These are phyloP conservation scores for Termitomyces sp. DNA, from an alignment of 768 basidiomycete genomes.

Conservation along the genomic window DNA sequence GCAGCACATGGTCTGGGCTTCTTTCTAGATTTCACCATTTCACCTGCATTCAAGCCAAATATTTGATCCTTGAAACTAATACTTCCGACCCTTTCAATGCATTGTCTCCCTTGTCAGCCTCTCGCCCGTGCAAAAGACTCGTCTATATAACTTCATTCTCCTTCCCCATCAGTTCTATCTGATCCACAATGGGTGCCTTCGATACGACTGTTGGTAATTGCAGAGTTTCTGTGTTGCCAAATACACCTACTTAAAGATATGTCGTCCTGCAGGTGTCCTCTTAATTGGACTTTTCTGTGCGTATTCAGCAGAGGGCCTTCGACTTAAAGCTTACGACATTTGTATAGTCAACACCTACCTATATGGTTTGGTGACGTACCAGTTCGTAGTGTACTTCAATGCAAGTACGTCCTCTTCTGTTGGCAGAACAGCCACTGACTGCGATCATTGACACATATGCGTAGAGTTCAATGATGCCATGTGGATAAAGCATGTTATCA, in stretches of 20 bases:
- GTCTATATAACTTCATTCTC: background rate
- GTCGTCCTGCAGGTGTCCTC: conserved; percentile 15
- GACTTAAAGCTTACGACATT: background rate
- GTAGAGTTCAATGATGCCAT: conserved; percentile 28
- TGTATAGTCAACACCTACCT: conserved; percentile 21
- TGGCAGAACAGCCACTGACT: background rate
- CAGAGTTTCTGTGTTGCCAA: background rate
- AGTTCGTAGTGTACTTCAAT: conserved; percentile 27
- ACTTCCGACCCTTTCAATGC: conserved; percentile 6
- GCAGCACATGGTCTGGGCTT: background rate
- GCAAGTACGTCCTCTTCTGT: conserved; percentile 15
- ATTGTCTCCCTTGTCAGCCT: conserved; percentile 1
- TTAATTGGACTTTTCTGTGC: conserved; percentile 21
- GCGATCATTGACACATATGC: background rate
- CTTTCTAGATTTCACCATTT: background rate
- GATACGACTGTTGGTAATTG: conserved; percentile 24
- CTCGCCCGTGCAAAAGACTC: background rate
- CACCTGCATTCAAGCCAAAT: background rate
- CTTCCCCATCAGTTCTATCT: background rate
- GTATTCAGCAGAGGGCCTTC: conserved; percentile 1
- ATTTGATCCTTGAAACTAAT: background rate
- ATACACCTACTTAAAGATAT: background rate
- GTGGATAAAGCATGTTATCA: conserved; percentile 20
- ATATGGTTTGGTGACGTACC: conserved; percentile 32
- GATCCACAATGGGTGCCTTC: conserved; percentile 15